Evolutionary conservation across 768 basidiomycete genomes (phyloP).

Genomic region (Suillus spraguei): DNA sequence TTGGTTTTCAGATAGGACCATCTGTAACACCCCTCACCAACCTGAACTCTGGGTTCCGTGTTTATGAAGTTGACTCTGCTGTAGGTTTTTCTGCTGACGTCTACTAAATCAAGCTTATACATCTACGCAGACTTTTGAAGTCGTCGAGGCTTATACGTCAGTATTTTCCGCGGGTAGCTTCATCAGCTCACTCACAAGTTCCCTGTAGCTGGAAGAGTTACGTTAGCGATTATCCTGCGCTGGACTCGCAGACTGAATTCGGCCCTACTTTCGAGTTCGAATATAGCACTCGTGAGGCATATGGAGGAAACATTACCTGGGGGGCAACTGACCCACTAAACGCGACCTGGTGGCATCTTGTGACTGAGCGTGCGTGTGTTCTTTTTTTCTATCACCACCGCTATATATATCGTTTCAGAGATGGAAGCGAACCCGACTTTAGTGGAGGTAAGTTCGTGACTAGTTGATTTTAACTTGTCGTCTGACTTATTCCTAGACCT

Average conservation of each 20-base stretch:
- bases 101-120: background rate
- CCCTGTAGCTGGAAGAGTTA: conserved; percentile 60
- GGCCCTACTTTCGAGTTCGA: conserved; percentile 67
- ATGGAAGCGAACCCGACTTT: conserved; percentile 60
- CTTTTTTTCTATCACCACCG: background rate
- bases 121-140: conserved; percentile 66
- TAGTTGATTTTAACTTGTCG: background rate
- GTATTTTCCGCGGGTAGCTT: conserved; percentile 23
- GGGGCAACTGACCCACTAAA: conserved; percentile 67
- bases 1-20: conserved; percentile 56
- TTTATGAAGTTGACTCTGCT: conserved; percentile 51
- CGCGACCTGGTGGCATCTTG: conserved; percentile 82
- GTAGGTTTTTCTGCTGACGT: conserved; percentile 40
- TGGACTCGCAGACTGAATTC: conserved; percentile 55
- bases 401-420: conserved; percentile 35
- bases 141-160: conserved; percentile 78
- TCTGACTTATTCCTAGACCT: conserved; percentile 43
- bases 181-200: conserved; percentile 3
- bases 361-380: conserved; percentile 62
- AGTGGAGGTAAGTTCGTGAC: conserved; percentile 48
- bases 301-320: conserved; percentile 63
- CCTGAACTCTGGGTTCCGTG: conserved; percentile 71
- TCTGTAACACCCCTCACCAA: conserved; percentile 72
- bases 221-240: conserved; percentile 56
- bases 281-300: conserved; percentile 71